Conservation (phyloP, 768 basidiomycete species). For the Lanmaoa rubissima region DNA sequence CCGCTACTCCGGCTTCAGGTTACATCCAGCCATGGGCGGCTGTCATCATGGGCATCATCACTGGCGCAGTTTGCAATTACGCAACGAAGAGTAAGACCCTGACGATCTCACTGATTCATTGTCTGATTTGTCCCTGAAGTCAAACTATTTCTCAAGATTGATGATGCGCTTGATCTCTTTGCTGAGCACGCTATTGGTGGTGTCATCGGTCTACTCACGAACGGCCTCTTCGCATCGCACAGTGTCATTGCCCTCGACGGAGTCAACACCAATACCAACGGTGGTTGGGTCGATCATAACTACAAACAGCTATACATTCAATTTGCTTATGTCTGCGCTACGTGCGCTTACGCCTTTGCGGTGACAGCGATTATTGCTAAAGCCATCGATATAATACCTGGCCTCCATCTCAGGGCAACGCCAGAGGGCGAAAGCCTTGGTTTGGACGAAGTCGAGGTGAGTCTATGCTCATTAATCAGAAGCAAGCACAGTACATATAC, state of each 20-base stretch:
- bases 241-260: slow-evolving; percentile 68
- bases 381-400: slow-evolving; percentile 53
- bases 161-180: slow-evolving; percentile 91
- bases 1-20: slow-evolving; percentile 86
- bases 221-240: slow-evolving; percentile 71
- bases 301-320: slow-evolving; percentile 83
- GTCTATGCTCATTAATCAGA: slow-evolving; percentile 9
- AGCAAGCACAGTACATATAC: not conserved
- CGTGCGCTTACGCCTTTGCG: slow-evolving; percentile 58
- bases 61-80: slow-evolving; percentile 76
- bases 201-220: slow-evolving; percentile 68
- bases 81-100: slow-evolving; percentile 68
- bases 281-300: slow-evolving; percentile 74
- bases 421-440: slow-evolving; percentile 59
- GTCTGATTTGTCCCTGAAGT: slow-evolving; percentile 40
- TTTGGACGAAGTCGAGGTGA: slow-evolving; percentile 71
- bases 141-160: slow-evolving; percentile 66
- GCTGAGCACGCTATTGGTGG: slow-evolving; percentile 90
- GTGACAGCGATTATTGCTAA: slow-evolving; percentile 62
- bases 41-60: slow-evolving; percentile 70
- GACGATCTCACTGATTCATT: not conserved
- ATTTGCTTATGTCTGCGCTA: slow-evolving; percentile 59
- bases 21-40: slow-evolving; percentile 77
- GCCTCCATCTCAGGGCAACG: slow-evolving; percentile 51
- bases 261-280: slow-evolving; percentile 48